Conservation (phyloP, 345 rosid genomes). For the Cardiospermum halicacabum region DNA sequence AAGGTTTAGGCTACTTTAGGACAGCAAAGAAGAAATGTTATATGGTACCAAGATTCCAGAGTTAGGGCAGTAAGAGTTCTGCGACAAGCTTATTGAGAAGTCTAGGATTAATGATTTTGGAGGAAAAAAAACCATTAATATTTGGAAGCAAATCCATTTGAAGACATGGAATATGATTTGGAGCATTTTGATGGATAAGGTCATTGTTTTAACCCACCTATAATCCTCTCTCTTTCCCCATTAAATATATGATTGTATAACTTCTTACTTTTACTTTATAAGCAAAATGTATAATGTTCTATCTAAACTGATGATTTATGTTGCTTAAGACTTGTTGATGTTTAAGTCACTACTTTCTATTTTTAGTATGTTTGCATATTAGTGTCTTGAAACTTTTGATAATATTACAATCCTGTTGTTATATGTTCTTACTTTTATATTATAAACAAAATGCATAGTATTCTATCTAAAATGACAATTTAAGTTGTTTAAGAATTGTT, state of each 20-base stretch:
- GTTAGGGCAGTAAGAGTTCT: no score
- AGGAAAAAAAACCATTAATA: not conserved
- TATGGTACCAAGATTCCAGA: no score
- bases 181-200: no score
- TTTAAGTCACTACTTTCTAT: not conserved
- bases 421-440: no score
- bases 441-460: no score
- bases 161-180: not conserved
- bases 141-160: not conserved
- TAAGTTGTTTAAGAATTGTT: no score
- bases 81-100: no score
- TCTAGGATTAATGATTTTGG: no score
- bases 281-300: not conserved
- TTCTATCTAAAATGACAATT: no score
- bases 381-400: no score
- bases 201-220: not conserved
- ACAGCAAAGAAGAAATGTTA: not conserved
- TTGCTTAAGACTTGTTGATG: slow-evolving; percentile 1
- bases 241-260: not conserved
- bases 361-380: no score
- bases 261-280: not conserved
- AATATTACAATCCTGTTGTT: no score
- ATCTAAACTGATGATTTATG: not conserved
- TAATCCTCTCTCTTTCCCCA: not conserved
- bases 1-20: not conserved